These are phyloP conservation scores for Staphylotrichum tortipilum DNA, from an alignment of 495 filamentous ascomycete genomes.

Conservation along the genomic window DNA sequence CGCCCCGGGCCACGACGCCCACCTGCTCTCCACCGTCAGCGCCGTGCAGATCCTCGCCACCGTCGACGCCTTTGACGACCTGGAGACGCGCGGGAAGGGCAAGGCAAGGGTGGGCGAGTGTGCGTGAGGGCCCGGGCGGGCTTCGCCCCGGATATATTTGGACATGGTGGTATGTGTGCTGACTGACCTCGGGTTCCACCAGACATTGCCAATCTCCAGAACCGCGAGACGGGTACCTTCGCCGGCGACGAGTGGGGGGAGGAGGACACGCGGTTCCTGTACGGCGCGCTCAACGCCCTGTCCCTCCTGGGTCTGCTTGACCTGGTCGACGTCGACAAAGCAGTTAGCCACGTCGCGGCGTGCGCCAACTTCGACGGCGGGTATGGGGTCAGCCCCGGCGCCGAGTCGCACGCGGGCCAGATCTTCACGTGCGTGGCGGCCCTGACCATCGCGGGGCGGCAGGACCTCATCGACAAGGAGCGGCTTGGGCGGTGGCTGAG, in stretches of 20 bases:
- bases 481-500: slow-evolving; percentile 83
- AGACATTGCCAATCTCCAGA: slow-evolving; percentile 79
- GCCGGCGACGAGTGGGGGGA: slow-evolving; percentile 95
- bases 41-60: slow-evolving; percentile 84
- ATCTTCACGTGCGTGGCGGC: slow-evolving; percentile 93
- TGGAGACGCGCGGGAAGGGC: slow-evolving; percentile 63
- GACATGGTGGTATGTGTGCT: no score
- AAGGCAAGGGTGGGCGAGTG: slow-evolving; percentile 65
- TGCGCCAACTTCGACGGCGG: slow-evolving; percentile 92
- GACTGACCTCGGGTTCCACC: slow-evolving; percentile 2
- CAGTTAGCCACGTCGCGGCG: slow-evolving; percentile 63
- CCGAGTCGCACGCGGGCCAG: slow-evolving; percentile 88
- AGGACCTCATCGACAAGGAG: slow-evolving; percentile 78
- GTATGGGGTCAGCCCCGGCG: slow-evolving; percentile 79
- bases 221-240: slow-evolving; percentile 73
- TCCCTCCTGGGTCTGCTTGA: slow-evolving; percentile 66
- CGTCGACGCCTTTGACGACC: slow-evolving; percentile 72
- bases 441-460: slow-evolving; percentile 67
- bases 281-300: slow-evolving; percentile 76
- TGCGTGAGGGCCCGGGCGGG: no score
- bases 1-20: slow-evolving; percentile 86
- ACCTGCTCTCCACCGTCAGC: slow-evolving; percentile 90
- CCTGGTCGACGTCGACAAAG: slow-evolving; percentile 67
- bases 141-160: no score
- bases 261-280: slow-evolving; percentile 88